A percentile compares a stretch with the other conserved stretches of the same genome.
Evolutionary conservation across 1,284 basidiomycete genomes (phyloP).

Genomic region (Phlebopus sp.): DNA sequence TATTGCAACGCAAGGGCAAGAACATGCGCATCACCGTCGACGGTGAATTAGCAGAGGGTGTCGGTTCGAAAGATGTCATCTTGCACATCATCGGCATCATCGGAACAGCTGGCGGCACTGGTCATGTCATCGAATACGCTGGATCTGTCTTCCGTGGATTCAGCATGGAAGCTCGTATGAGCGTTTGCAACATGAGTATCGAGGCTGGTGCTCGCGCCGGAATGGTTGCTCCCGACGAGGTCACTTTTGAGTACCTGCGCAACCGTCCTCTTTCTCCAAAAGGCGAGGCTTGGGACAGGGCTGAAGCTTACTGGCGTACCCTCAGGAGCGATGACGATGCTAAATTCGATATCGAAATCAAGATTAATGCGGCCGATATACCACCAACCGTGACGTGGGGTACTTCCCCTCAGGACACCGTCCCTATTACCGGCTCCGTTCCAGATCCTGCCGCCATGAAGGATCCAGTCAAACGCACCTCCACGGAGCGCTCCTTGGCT

Average conservation of each 20-base stretch:
- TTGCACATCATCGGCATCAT: conserved; percentile 93
- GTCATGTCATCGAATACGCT: conserved; percentile 90
- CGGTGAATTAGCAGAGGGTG: conserved; percentile 82
- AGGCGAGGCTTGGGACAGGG: conserved; percentile 88
- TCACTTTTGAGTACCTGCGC: conserved; percentile 87
- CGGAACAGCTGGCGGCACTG: conserved; percentile 93
- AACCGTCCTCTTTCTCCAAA: conserved; percentile 84
- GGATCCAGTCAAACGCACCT: conserved; percentile 66
- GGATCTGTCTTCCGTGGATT: conserved; percentile 89
- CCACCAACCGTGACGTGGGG: conserved; percentile 96
- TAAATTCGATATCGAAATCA: conserved; percentile 86
- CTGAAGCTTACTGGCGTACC: conserved; percentile 86
- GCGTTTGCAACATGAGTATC: conserved; percentile 98
- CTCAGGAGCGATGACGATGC: conserved; percentile 86
- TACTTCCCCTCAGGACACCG: conserved; percentile 92
- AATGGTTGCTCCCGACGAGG: conserved; percentile 93
- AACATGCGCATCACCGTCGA: conserved; percentile 96
- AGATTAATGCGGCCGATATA: conserved; percentile 86
- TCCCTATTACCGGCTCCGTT: conserved; percentile 82
- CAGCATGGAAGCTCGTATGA: conserved; percentile 96
- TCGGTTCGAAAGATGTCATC: conserved; percentile 93
- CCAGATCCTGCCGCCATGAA: conserved; percentile 76
- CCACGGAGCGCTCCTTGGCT: conserved; percentile 78
- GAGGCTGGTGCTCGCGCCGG: conserved; percentile 94
- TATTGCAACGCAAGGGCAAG: conserved; percentile 90